Percentiles rank a stretch among this genome's conserved stretches.
Evolutionary conservation across 1,284 basidiomycete species (phyloP).

Genomic region (Pterulicium gracile): DNA sequence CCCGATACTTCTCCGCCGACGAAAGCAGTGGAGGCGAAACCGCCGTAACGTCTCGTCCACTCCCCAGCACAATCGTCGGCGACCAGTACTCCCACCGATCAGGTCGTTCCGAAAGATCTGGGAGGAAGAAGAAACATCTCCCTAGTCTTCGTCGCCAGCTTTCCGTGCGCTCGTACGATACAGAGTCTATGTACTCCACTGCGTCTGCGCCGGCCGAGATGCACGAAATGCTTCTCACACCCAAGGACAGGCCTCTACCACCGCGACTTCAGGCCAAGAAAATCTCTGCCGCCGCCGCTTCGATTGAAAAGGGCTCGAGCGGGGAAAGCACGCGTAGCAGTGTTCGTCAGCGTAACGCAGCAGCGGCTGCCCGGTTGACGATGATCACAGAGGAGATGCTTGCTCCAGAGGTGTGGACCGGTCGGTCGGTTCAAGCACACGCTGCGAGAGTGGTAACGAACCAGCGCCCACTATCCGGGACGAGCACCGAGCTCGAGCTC

Average conservation of each 20-base stretch:
- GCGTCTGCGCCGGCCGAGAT: constrained; percentile 23
- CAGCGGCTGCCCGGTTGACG: background rate
- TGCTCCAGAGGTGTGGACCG: background rate
- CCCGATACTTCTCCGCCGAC: no score
- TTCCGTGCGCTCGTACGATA: constrained; percentile 18
- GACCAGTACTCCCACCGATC: no score
- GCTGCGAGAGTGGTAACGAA: no score
- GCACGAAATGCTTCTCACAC: constrained; percentile 16
- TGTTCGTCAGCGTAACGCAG: background rate
- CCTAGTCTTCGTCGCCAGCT: constrained; percentile 7
- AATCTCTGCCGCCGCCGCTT: constrained; percentile 6
- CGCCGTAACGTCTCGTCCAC: no score
- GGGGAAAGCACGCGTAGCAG: no score
- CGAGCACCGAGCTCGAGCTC: no score
- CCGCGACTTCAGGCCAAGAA: constrained; percentile 5
- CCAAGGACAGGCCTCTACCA: background rate
- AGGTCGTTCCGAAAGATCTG: no score
- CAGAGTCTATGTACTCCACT: constrained; percentile 27
- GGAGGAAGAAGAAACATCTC: constrained; percentile 6
- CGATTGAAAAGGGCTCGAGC: no score
- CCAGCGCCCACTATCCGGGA: no score
- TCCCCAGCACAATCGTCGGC: no score
- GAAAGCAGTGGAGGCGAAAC: no score
- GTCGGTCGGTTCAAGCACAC: background rate
- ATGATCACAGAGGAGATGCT: background rate